These are phyloP conservation scores for Areca catechu DNA, from an alignment of 176 grass and related monocot genomes.

Conservation along the genomic window DNA sequence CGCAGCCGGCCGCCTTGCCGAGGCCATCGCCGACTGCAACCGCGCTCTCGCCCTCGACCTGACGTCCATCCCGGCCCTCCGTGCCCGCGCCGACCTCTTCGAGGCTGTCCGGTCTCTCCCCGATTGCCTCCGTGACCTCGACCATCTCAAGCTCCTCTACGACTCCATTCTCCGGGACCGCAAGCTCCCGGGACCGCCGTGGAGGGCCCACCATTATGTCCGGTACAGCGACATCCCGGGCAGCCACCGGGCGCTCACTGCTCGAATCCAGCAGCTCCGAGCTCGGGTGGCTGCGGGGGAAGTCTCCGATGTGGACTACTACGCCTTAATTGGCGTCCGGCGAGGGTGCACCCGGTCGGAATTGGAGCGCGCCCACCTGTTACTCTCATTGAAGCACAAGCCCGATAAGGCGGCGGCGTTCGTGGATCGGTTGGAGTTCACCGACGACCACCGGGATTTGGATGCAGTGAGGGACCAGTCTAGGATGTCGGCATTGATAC, in stretches of 20 bases:
- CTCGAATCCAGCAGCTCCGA: slow-evolving; percentile 61
- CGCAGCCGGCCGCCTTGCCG: slow-evolving; percentile 44
- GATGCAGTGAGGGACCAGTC: slow-evolving; percentile 77
- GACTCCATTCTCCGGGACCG: slow-evolving; percentile 82
- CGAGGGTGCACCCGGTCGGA: slow-evolving; percentile 71
- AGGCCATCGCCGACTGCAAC: slow-evolving; percentile 87
- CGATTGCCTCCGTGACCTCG: slow-evolving; percentile 82
- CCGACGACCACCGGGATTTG: slow-evolving; percentile 76
- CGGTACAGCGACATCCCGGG: slow-evolving; percentile 65
- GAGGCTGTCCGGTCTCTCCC: slow-evolving; percentile 46
- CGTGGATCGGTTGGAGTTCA: slow-evolving; percentile 63
- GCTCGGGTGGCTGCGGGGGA: slow-evolving; percentile 45
- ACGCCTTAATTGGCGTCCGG: slow-evolving; percentile 49
- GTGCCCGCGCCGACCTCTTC: slow-evolving; percentile 62
- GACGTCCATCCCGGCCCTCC: slow-evolving; percentile 72
- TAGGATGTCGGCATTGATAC: slow-evolving; percentile 71
- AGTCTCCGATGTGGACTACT: slow-evolving; percentile 58
- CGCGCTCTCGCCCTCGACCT: slow-evolving; percentile 74
- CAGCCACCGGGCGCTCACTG: slow-evolving; percentile 50
- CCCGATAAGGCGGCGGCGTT: slow-evolving; percentile 74
- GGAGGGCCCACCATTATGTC: slow-evolving; percentile 60
- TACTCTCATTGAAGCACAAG: slow-evolving; percentile 72
- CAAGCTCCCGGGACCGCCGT: slow-evolving; percentile 49
- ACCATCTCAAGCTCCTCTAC: slow-evolving; percentile 86
- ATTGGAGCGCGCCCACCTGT: slow-evolving; percentile 68